Evolutionary conservation across 2,329 filamentous ascomycete genomes (phyloP).

Genomic region (Aspergillus sp.): DNA sequence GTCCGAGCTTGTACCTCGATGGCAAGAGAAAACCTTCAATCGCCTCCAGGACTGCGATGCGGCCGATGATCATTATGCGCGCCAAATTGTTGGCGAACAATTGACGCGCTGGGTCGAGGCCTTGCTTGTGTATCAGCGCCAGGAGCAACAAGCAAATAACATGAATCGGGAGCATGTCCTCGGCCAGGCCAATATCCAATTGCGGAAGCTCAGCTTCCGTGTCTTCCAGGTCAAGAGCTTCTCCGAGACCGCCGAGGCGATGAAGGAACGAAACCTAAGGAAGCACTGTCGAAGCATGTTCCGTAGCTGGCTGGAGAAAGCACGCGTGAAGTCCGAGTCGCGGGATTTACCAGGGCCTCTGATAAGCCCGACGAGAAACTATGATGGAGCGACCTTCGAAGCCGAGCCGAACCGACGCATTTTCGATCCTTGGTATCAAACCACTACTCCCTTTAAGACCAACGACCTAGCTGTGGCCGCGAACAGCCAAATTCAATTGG

Average conservation of each 20-base stretch:
- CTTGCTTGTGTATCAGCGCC: slow-evolving; percentile 33
- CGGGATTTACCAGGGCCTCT: slow-evolving; percentile 33
- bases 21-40: slow-evolving; percentile 45
- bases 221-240: slow-evolving; percentile 57
- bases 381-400: slow-evolving; percentile 18
- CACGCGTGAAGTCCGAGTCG: slow-evolving; percentile 34
- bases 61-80: slow-evolving; percentile 41
- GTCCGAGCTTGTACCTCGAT: slow-evolving; percentile 42
- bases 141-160: slow-evolving; percentile 48
- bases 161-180: slow-evolving; percentile 52
- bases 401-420: slow-evolving; percentile 27
- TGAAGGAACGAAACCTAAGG: slow-evolving; percentile 55
- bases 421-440: slow-evolving; percentile 40
- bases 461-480: slow-evolving; percentile 36
- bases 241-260: slow-evolving; percentile 54
- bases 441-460: slow-evolving; percentile 40
- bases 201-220: slow-evolving; percentile 60
- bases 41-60: slow-evolving; percentile 37
- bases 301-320: slow-evolving; percentile 55
- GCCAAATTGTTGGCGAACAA: slow-evolving; percentile 40
- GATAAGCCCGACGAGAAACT: slow-evolving; percentile 29
- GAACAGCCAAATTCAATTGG: slow-evolving; percentile 26
- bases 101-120: slow-evolving; percentile 41
- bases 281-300: slow-evolving; percentile 59
- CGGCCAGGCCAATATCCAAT: slow-evolving; percentile 47